These are phyloP conservation scores for Bathelium albidoporum DNA, from an alignment of 495 filamentous ascomycete species.

Conservation along the genomic window DNA sequence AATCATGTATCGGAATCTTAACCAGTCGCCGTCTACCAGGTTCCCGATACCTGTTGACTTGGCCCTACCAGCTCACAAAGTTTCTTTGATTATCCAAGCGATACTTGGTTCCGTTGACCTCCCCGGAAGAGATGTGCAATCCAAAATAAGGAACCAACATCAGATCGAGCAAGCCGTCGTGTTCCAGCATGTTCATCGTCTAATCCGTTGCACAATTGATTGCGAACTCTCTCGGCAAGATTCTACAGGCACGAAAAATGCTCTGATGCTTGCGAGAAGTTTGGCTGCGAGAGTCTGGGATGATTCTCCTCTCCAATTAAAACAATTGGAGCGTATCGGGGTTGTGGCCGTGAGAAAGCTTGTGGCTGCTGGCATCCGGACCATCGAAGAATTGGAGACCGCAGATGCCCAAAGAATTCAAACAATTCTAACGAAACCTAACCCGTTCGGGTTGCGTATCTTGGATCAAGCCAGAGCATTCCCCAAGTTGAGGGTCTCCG, in stretches of 20 bases:
- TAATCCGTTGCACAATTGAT: slow-evolving; percentile 79
- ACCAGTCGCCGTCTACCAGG: slow-evolving; percentile 59
- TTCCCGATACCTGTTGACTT: slow-evolving; percentile 76
- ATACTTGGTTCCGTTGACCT: slow-evolving; percentile 69
- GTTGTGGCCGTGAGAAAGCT: slow-evolving; percentile 69
- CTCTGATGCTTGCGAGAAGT: slow-evolving; percentile 69
- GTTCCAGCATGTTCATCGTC: slow-evolving; percentile 61
- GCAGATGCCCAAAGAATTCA: slow-evolving; percentile 65
- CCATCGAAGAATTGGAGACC: slow-evolving; percentile 58
- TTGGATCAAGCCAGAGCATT: slow-evolving; percentile 56
- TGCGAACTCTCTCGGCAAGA: slow-evolving; percentile 63
- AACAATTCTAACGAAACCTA: slow-evolving; percentile 62
- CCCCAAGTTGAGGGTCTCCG: slow-evolving; percentile 57
- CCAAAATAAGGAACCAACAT: slow-evolving; percentile 52
- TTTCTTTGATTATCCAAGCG: slow-evolving; percentile 75
- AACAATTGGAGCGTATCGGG: slow-evolving; percentile 77
- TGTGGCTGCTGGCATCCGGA: slow-evolving; percentile 56
- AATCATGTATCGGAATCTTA: slow-evolving; percentile 68
- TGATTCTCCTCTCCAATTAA: slow-evolving; percentile 69
- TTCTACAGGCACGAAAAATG: slow-evolving; percentile 53
- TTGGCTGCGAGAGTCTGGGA: slow-evolving; percentile 81
- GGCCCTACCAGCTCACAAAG: slow-evolving; percentile 63
- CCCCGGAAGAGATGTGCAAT: slow-evolving; percentile 49
- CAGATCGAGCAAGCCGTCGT: slow-evolving; percentile 59
- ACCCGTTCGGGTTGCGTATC: slow-evolving; percentile 69